These are phyloP conservation scores for Eucalyptus leucophloia DNA, from an alignment of 345 rosid genomes.

Conservation along the genomic window DNA sequence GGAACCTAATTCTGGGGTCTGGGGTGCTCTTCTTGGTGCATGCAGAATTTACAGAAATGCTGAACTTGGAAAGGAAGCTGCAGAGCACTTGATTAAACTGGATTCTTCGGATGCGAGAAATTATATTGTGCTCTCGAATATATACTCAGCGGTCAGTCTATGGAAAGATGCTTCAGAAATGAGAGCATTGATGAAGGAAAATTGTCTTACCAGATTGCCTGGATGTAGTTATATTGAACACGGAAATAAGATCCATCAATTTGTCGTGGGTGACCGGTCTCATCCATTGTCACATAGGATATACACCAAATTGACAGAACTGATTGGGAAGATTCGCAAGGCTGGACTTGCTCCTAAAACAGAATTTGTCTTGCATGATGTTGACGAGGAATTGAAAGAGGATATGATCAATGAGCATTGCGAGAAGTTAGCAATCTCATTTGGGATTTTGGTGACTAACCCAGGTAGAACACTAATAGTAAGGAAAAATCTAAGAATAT, in stretches of 20 bases:
- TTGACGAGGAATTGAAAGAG: slow-evolving; percentile 52
- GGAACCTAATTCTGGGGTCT: slow-evolving; percentile 59
- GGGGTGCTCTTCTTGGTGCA: slow-evolving; percentile 80
- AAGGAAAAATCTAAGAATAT: slow-evolving; percentile 60
- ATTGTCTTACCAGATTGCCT: slow-evolving; percentile 28
- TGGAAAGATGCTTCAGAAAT: slow-evolving; percentile 48
- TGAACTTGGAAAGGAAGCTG: slow-evolving; percentile 40
- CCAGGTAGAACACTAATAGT: slow-evolving; percentile 27
- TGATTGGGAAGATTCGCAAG: slow-evolving; percentile 30
- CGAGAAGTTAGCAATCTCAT: slow-evolving; percentile 70
- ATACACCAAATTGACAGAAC: slow-evolving; percentile 33
- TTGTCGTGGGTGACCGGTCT: slow-evolving; percentile 53
- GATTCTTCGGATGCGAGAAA: slow-evolving; percentile 56
- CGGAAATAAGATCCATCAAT: slow-evolving; percentile 30
- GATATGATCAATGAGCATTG: slow-evolving; percentile 52
- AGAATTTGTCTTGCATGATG: slow-evolving; percentile 63
- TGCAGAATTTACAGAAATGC: slow-evolving; percentile 37
- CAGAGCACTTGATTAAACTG: slow-evolving; percentile 36
- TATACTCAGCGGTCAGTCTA: slow-evolving; percentile 50
- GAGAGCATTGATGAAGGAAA: slow-evolving; percentile 44
- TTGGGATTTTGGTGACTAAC: slow-evolving; percentile 43
- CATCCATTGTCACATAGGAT: slow-evolving; percentile 38
- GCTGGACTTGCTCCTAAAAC: slow-evolving; percentile 30
- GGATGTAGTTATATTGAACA: slow-evolving; percentile 63
- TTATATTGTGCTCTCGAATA: slow-evolving; percentile 56